A percentile compares a stretch with the other conserved stretches of the same genome.
Conservation (phyloP, 208 protist species). For the Endotrypanum monterogeii region DNA sequence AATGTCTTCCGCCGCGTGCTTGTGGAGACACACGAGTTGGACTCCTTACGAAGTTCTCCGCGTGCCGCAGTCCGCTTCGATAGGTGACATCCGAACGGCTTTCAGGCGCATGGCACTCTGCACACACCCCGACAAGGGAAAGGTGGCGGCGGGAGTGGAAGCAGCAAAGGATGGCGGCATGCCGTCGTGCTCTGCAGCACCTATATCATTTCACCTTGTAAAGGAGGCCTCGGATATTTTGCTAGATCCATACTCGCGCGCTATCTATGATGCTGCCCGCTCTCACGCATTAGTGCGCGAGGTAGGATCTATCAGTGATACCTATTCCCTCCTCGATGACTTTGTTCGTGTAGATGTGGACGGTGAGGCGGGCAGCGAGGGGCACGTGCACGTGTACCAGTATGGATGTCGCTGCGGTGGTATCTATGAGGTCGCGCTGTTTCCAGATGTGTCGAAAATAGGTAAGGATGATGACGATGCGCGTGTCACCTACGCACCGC, state of each 20-base stretch:
- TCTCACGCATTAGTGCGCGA: conserved; percentile 41
- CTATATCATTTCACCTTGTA: conserved; percentile 51
- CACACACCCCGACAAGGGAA: conserved; percentile 76
- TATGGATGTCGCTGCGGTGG: conserved; percentile 83
- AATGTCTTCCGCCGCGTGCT: neutral
- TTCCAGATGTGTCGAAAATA: neutral
- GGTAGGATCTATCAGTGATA: conserved; percentile 63
- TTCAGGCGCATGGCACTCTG: conserved; percentile 67
- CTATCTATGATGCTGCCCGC: conserved; percentile 48
- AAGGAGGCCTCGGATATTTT: conserved; percentile 72
- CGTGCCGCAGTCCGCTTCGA: conserved; percentile 31
- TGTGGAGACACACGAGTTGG: conserved; percentile 36
- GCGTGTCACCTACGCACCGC: neutral
- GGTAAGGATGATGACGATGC: neutral
- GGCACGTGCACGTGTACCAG: conserved; percentile 47
- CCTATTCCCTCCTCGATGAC: conserved; percentile 50
- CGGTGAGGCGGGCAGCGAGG: conserved; percentile 4
- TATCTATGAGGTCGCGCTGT: conserved; percentile 62
- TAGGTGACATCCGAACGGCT: conserved; percentile 62
- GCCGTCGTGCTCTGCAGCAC: neutral
- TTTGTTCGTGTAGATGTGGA: conserved; percentile 39
- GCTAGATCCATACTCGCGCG: conserved; percentile 59
- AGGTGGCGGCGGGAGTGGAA: neutral
- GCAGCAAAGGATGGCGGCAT: neutral
- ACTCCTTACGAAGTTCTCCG: conserved; percentile 70